These are phyloP conservation scores for Phytomonas sp. DNA, from an alignment of 208 protist genomes.

Conservation along the genomic window DNA sequence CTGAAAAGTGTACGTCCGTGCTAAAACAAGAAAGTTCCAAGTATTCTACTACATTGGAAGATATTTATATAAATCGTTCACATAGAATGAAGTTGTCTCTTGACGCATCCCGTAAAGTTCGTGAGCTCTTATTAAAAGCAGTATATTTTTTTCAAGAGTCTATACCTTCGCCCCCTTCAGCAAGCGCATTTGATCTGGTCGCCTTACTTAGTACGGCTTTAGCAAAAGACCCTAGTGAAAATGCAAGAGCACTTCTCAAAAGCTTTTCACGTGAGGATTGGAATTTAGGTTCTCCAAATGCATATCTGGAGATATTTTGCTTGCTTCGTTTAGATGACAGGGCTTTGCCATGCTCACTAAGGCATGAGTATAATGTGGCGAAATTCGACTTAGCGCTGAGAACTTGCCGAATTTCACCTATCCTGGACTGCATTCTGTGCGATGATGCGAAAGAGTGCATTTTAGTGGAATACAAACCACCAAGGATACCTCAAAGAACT, in stretches of 20 bases:
- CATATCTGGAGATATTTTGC: conserved; percentile 56
- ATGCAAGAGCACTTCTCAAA: conserved; percentile 25
- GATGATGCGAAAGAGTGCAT: neutral
- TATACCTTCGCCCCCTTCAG: conserved; percentile 5
- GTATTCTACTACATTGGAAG: conserved; percentile 7
- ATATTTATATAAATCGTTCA: neutral
- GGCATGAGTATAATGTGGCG: conserved; percentile 18
- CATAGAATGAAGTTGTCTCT: neutral
- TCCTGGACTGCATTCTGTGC: conserved; percentile 16
- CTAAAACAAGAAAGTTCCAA: neutral
- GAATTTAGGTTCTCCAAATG: conserved; percentile 26
- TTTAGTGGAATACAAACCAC: neutral
- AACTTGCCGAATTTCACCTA: conserved; percentile 38
- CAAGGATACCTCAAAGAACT: neutral
- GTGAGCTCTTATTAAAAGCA: neutral
- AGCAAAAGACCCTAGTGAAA: conserved; percentile 3
- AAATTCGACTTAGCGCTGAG: conserved; percentile 53
- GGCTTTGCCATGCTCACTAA: conserved; percentile 9
- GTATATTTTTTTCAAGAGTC: neutral
- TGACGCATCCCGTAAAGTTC: conserved; percentile 5
- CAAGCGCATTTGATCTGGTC: conserved; percentile 3
- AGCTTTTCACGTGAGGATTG: conserved; percentile 30
- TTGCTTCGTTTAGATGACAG: conserved; percentile 12
- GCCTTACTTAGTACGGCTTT: neutral
- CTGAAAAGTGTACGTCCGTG: conserved; percentile 3